Evolutionary conservation across 352 stramenopile genomes (phyloP).

Genomic region (Globisporangium mamillatum): DNA sequence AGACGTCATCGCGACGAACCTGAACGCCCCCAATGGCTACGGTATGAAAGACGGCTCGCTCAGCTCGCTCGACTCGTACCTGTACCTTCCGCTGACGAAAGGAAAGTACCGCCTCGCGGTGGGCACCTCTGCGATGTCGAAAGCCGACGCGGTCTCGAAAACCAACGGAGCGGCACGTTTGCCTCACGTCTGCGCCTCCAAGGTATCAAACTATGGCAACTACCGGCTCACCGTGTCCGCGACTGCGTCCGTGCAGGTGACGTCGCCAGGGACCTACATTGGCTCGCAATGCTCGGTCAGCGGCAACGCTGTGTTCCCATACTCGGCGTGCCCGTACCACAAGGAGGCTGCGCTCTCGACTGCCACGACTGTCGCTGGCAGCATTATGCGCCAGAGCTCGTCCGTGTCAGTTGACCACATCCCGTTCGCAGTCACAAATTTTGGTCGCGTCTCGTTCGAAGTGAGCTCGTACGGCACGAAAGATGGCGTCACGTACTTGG

Average conservation of each 20-base stretch:
- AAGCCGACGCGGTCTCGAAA: slow-evolving; percentile 37
- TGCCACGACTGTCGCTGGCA: slow-evolving; percentile 40
- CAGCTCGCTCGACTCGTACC: slow-evolving; percentile 54
- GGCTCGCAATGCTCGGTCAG: slow-evolving; percentile 48
- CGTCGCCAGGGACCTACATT: slow-evolving; percentile 50
- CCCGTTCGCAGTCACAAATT: slow-evolving; percentile 41
- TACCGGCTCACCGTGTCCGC: slow-evolving; percentile 59
- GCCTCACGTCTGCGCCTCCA: slow-evolving; percentile 41
- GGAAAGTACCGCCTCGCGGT: slow-evolving; percentile 62
- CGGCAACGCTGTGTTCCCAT: slow-evolving; percentile 26
- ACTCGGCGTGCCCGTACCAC: slow-evolving; percentile 54
- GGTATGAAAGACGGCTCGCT: slow-evolving; percentile 49
- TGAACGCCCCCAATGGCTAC: slow-evolving; percentile 42
- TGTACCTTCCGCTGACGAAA: slow-evolving; percentile 32
- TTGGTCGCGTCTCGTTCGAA: slow-evolving; percentile 59
- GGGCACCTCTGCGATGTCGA: slow-evolving; percentile 48
- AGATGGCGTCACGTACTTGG: slow-evolving; percentile 34
- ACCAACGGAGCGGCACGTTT: slow-evolving; percentile 32
- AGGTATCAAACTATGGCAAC: slow-evolving; percentile 66
- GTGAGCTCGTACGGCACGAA: slow-evolving; percentile 50
- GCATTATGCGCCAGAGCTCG: slow-evolving; percentile 40
- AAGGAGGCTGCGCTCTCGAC: slow-evolving; percentile 35
- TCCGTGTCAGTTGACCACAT: slow-evolving; percentile 60
- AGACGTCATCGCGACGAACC: slow-evolving; percentile 35
- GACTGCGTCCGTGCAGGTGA: slow-evolving; percentile 27